A percentile compares a stretch with the other conserved stretches of the same genome.
These are phyloP conservation scores for Sclerotinia glacialis DNA, from an alignment of 2,329 filamentous ascomycete species.

Conservation along the genomic window DNA sequence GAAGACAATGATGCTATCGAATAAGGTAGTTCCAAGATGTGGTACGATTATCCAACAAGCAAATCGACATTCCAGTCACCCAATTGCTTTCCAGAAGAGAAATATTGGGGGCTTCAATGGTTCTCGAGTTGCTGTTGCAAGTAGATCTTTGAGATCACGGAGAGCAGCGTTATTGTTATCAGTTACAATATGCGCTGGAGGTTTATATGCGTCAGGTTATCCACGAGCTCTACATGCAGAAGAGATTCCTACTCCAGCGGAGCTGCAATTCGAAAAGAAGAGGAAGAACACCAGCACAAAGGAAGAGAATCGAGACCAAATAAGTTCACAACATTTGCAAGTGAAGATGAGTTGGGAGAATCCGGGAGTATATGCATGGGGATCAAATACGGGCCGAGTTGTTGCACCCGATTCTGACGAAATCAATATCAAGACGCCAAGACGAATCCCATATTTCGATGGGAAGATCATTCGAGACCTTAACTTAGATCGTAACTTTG, in stretches of 20 bases:
- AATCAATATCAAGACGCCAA: slow-evolving; percentile 72
- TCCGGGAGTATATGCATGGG: slow-evolving; percentile 92
- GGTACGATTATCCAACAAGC: slow-evolving; percentile 26
- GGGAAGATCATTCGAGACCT: slow-evolving; percentile 80
- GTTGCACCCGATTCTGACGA: slow-evolving; percentile 81
- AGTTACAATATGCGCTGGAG: slow-evolving; percentile 30
- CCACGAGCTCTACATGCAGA: slow-evolving; percentile 35
- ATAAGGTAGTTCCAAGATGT: slow-evolving; percentile 24
- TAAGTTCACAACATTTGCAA: slow-evolving; percentile 84
- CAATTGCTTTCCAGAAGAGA: slow-evolving; percentile 27
- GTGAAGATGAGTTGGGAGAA: slow-evolving; percentile 78
- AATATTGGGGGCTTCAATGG: slow-evolving; percentile 27
- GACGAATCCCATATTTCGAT: slow-evolving; percentile 78
- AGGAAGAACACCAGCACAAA: slow-evolving; percentile 56
- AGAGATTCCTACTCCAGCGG: slow-evolving; percentile 42
- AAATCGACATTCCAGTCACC: slow-evolving; percentile 21
- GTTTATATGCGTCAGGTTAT: slow-evolving; percentile 33
- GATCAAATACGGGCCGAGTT: slow-evolving; percentile 80
- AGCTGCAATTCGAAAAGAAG: slow-evolving; percentile 66
- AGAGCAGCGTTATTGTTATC: slow-evolving; percentile 30
- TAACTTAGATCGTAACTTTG: slow-evolving; percentile 78
- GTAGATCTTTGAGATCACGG: slow-evolving; percentile 19
- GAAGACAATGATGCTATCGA: slow-evolving; percentile 29
- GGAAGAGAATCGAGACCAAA: slow-evolving; percentile 70
- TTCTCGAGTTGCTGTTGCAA: slow-evolving; percentile 26